These are phyloP conservation scores for Pulveroboletus frians DNA, from an alignment of 768 basidiomycete genomes.

Conservation along the genomic window DNA sequence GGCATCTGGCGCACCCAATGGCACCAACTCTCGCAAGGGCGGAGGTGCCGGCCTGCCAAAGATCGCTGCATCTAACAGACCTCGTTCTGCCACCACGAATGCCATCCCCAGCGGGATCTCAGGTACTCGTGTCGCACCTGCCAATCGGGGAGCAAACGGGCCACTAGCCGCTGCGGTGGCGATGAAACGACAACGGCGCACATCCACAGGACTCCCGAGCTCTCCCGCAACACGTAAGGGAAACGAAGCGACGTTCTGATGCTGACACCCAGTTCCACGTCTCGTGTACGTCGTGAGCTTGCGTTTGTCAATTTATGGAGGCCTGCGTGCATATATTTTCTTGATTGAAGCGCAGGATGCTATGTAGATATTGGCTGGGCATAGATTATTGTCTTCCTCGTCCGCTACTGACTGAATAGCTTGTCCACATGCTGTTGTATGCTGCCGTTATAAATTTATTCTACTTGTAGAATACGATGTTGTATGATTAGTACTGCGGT, in stretches of 20 bases:
- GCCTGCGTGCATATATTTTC: constrained; percentile 29
- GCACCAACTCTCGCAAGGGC: constrained; percentile 54
- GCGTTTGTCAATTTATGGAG: constrained; percentile 11
- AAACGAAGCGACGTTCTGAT: constrained; percentile 16
- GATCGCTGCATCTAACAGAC: constrained; percentile 68
- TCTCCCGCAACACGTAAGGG: constrained; percentile 32
- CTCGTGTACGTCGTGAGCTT: constrained; percentile 10
- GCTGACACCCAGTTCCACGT: constrained; percentile 3
- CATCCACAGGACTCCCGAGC: constrained; percentile 52
- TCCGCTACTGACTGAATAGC: constrained; percentile 4
- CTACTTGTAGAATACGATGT: constrained; percentile 25
- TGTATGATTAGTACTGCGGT: constrained; percentile 21
- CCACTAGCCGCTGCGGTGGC: constrained; percentile 29
- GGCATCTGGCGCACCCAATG: constrained; percentile 67
- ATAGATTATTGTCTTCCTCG: constrained; percentile 32
- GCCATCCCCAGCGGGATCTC: constrained; percentile 46
- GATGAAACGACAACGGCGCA: constrained; percentile 80
- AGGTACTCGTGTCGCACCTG: constrained; percentile 37
- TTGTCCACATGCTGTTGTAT: constrained; percentile 22
- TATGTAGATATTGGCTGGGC: constrained; percentile 26
- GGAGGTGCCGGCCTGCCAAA: constrained; percentile 59
- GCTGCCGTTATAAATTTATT: constrained; percentile 31
- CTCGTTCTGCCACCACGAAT: constrained; percentile 65
- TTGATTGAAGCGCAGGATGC: constrained; percentile 31
- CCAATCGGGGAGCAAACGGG: constrained; percentile 22